A percentile compares a stretch with the other conserved stretches of the same genome.
These are phyloP conservation scores for Gossypium davidsonii DNA, from an alignment of 441 rosid genomes.

Conservation along the genomic window DNA sequence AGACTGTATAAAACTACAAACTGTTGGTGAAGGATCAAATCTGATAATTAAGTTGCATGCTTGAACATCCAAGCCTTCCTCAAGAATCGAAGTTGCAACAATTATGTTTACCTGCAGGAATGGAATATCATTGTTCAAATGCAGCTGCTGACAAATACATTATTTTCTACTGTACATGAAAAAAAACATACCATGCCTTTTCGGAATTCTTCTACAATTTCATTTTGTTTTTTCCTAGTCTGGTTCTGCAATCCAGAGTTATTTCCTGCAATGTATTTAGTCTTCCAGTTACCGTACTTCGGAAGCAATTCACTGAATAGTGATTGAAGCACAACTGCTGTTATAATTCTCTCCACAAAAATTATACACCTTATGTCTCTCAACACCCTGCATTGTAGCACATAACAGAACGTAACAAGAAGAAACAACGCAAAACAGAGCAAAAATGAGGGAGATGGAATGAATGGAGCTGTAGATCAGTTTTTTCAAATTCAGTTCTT, in stretches of 20 bases:
- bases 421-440: neutral
- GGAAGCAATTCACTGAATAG: conserved; percentile 57
- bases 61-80: conserved; percentile 92
- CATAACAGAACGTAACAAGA: neutral
- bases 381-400: conserved; percentile 34
- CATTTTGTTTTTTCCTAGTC: conserved; percentile 61
- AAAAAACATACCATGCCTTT: conserved; percentile 55
- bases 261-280: conserved; percentile 68
- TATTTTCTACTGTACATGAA: neutral
- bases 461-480: neutral
- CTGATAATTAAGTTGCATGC: conserved; percentile 80
- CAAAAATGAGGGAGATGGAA: neutral
- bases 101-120: conserved; percentile 68
- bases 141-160: conserved; percentile 7
- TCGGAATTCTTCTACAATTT: conserved; percentile 80
- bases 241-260: conserved; percentile 53
- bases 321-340: conserved; percentile 55
- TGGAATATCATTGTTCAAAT: conserved; percentile 12
- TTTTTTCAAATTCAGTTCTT: neutral
- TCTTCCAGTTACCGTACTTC: conserved; percentile 49
- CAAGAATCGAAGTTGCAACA: conserved; percentile 85
- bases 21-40: conserved; percentile 72
- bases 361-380: conserved; percentile 71
- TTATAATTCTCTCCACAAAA: conserved; percentile 80
- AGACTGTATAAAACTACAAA: conserved; percentile 90